phyloP scores from a whole-genome alignment of 2,329 filamentous ascomycete species.

The Ilyonectria sp. region DNA sequence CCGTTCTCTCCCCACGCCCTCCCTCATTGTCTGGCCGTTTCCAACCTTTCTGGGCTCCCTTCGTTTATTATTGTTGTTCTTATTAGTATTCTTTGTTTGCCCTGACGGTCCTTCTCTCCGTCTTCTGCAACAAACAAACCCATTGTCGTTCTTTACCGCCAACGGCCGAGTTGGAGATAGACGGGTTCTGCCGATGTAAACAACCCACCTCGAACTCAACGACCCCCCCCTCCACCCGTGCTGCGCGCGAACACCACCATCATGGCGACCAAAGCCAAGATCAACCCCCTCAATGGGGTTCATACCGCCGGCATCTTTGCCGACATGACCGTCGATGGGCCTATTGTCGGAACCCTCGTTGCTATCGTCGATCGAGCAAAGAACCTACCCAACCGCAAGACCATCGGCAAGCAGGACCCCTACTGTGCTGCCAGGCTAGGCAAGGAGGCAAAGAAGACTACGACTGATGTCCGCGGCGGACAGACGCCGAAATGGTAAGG shows the following conservation, averaged over 20 bases:
- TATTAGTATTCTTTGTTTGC: conserved; percentile 24
- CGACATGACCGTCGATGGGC: conserved; percentile 93
- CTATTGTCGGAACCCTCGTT: conserved; percentile 92
- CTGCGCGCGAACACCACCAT: conserved; percentile 39
- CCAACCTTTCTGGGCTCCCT: conserved; percentile 18
- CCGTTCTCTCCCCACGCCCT: conserved; percentile 8
- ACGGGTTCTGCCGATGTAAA: conserved; percentile 45
- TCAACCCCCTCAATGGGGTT: conserved; percentile 71
- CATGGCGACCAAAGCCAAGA: conserved; percentile 70
- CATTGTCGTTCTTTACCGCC: conserved; percentile 36
- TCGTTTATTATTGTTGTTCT: conserved; percentile 14
- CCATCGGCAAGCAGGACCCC: conserved; percentile 98
- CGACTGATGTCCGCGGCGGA: conserved; percentile 92
- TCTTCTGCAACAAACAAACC: conserved; percentile 6
- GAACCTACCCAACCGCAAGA: conserved; percentile 96
- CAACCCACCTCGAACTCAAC: conserved; percentile 20
- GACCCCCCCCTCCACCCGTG: conserved; percentile 14
- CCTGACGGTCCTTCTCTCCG: conserved; percentile 21
- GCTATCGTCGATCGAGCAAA: conserved; percentile 94
- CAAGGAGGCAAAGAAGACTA: conserved; percentile 98
- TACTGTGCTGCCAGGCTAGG: conserved; percentile 95
- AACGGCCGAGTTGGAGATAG: conserved; percentile 29
- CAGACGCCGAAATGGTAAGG: conserved; percentile 94
- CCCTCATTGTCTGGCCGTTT: conserved; percentile 24
- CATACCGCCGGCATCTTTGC: conserved; percentile 96